Evolutionary conservation across 306 rosid species (phyloP), one percentile per base, ranked within the genome.

Genomic region (Glycine soja): DNA sequence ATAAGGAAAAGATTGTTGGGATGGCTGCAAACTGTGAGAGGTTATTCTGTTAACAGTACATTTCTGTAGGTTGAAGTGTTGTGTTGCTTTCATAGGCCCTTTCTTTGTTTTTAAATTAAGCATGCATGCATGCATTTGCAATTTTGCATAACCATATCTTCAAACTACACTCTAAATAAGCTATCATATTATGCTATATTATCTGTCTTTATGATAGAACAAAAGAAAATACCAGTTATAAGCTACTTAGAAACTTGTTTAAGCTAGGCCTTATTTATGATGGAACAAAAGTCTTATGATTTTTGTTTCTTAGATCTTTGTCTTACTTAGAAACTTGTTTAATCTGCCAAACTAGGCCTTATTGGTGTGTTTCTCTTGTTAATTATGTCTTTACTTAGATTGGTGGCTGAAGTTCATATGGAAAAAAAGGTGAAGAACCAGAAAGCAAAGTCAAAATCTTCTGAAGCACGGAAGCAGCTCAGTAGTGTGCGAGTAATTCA

Each of bases 1-100:
- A 95, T 83, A 95, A 92, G 91, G 95, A 93, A 85, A 95, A 93
- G 88, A 93, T 95, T 81, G 99, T 93, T 11, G 99, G 98, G 88
- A 94, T 86, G 92, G 93, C 98, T 81, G 87, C 95, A 43, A 95
- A 86, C 80, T 93, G 97, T 86, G 99, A 89, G 88, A 95, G 99
- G 83, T 86, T 84, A 68, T 74, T 74, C 71, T 78, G 9, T 74
- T 51, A 46, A 70, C 80, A 74, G 54, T 64, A 9, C 69, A 73
- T 59, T 72, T 68, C 36, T 77, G 70, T 56, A 15, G 81, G 65
- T 46, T 75, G 78, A 52, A 54, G 53, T 83, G 7, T 70, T 38
- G 40, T 24, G 50, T 7, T 16, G 9, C 15, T 36, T 81, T 32
- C 58, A 32, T 50, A 50, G 5, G 64, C 48, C 45, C 24, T 84